Evolutionary conservation across 1,284 basidiomycete species (phyloP).

Genomic region (Porodaedalea pini): DNA sequence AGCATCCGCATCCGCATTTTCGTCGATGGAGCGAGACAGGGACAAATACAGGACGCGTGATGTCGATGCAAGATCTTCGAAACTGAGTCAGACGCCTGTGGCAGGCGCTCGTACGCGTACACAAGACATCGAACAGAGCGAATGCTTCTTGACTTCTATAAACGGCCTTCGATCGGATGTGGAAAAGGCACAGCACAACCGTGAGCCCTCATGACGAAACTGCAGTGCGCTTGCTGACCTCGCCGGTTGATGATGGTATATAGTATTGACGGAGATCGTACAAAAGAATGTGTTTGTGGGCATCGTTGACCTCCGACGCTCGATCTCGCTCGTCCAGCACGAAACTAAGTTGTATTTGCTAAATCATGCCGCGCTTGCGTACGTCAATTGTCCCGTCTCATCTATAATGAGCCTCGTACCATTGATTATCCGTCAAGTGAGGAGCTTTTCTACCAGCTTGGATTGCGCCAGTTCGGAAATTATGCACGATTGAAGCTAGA

Average conservation of each 20-base stretch:
- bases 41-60: background rate
- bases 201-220: conserved; percentile 43
- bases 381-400: conserved; percentile 30
- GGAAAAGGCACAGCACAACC: conserved; percentile 59
- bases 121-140: conserved; percentile 71
- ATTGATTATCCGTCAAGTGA: conserved; percentile 51
- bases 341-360: conserved; percentile 87
- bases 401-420: background rate
- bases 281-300: conserved; percentile 91
- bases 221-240: background rate
- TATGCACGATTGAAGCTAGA: conserved; percentile 75
- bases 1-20: conserved; percentile 15
- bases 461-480: conserved; percentile 88
- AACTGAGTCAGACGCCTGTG: background rate
- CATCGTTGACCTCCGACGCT: conserved; percentile 75
- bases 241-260: background rate
- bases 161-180: conserved; percentile 61
- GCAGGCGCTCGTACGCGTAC: conserved; percentile 27
- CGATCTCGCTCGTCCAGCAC: conserved; percentile 84
- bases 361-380: conserved; percentile 82
- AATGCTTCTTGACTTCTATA: conserved; percentile 81
- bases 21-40: background rate
- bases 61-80: background rate
- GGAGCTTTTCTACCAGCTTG: conserved; percentile 94
- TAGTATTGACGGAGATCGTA: conserved; percentile 82